Evolutionary conservation across 1,284 basidiomycete species (phyloP), one percentile per base, ranked within the genome.

Genomic region (Schizopora paradoxa): DNA sequence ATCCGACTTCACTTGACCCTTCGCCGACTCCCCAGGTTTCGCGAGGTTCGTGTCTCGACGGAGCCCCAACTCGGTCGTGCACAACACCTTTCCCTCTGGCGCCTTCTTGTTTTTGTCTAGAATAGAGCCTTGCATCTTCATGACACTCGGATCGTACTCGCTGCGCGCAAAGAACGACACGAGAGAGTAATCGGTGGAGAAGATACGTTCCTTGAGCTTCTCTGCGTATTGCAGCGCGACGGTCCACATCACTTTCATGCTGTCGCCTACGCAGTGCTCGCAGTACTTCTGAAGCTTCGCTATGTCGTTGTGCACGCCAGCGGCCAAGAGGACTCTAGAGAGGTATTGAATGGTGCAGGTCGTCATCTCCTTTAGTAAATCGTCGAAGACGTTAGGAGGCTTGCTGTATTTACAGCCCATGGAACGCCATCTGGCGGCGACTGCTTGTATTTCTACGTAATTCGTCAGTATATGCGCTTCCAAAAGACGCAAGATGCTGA

Each of bases 161-260:
- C 14, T 19, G 11, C 41, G 29, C 6, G 41, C 18, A 5, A 14
- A 21, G 16, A 43, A 13, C 29, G 34, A 22, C 8, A 43, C 22
- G 29, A 43, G 18, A 18, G 19, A 11, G 29, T 43, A 43, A 22
- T 43, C 41, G n/a, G 41, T 43, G 14, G 41, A 43, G 19, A 43
- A 32, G 25, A 43, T 23, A n/a, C 29, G 34, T 22, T 43, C 41
- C 19, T 43, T 43, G 10, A 23, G 16, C 22, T 43, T 43, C 4
- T 32, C 21, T 14, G 41, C 41, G 13, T 33, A 13, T 7, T 26
- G 10, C 8, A 13, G 18, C n/a, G 13, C 41, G n/a, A 21, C 23
- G 6, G 22, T 10, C 41, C 41, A 43, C 7, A 43, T 2, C 10
- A 28, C 23, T 10, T 32, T n/a, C 14, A 43, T 5, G 29, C 34